These are phyloP conservation scores for Sclerospora graminicola DNA, from an alignment of 352 stramenopile species.

Conservation along the genomic window DNA sequence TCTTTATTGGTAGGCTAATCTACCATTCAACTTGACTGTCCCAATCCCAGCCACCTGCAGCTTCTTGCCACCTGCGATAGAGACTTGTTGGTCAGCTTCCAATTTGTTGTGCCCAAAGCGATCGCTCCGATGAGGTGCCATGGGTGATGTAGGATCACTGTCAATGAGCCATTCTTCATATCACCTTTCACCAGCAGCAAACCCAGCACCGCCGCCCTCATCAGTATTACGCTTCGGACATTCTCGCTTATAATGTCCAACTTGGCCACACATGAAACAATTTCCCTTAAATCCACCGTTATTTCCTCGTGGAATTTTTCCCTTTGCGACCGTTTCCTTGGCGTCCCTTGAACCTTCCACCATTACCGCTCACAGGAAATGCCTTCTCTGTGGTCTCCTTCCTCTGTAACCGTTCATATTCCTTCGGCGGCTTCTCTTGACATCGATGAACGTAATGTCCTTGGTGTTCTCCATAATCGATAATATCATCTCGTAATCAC, in stretches of 20 bases:
- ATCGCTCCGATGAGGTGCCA: not conserved
- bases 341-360: too few species aligned
- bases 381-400: not conserved
- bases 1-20: too few species aligned
- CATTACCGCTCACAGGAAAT: too few species aligned
- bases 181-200: not conserved
- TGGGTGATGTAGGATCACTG: not conserved
- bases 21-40: too few species aligned
- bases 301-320: not conserved
- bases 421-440: constrained; percentile 18
- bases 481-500: constrained; percentile 20
- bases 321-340: not conserved
- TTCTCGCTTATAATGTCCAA: too few species aligned
- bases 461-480: too few species aligned
- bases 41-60: too few species aligned
- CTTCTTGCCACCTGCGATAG: too few species aligned
- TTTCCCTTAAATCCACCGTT: too few species aligned
- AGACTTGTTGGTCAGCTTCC: not conserved
- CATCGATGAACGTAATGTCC: constrained; percentile 12
- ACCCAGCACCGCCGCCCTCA: too few species aligned
- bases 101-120: not conserved
- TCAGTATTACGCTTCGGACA: not conserved
- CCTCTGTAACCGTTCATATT: constrained; percentile 11
- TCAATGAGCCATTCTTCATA: not conserved
- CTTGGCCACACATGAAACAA: too few species aligned